These are phyloP conservation scores for Xylariales sp. DNA, from an alignment of 2,329 filamentous ascomycete genomes.

Conservation along the genomic window DNA sequence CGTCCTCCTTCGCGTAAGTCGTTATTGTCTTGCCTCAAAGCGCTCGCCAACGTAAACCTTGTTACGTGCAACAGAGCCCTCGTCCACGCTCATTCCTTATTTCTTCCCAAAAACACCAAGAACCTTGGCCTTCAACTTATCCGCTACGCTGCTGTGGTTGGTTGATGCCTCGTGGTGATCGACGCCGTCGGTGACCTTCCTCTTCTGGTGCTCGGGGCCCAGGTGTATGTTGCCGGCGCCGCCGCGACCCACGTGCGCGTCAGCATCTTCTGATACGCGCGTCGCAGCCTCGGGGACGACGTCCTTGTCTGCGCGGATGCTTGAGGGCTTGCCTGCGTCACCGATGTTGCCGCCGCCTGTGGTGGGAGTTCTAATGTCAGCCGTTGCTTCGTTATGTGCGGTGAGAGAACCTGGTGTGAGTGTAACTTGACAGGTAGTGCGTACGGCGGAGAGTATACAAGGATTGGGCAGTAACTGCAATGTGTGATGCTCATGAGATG, in stretches of 20 bases:
- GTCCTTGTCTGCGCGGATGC: conserved; percentile 45
- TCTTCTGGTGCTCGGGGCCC: conserved; percentile 20
- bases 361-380: too few species aligned
- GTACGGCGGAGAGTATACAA: too few species aligned
- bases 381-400: too few species aligned
- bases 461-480: too few species aligned
- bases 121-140: conserved; percentile 55
- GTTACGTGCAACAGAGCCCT: too few species aligned
- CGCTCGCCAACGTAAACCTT: too few species aligned
- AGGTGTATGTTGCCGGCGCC: conserved; percentile 54
- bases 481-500: too few species aligned
- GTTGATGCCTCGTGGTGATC: conserved; percentile 25
- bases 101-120: conserved; percentile 46
- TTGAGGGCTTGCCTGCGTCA: conserved; percentile 36
- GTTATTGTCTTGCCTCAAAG: too few species aligned
- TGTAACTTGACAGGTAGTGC: too few species aligned
- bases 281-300: conserved; percentile 48
- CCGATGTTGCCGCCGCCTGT: conserved; percentile 55
- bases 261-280: conserved; percentile 41
- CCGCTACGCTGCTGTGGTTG: conserved; percentile 40
- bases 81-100: too few species aligned
- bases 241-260: conserved; percentile 56
- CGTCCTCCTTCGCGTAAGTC: too few species aligned
- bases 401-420: too few species aligned
- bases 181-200: conserved; percentile 22